Base-by-base conservation (phyloP, 2,329 filamentous ascomycete genomes). In the Paraconiothyrium sp. region DNA sequence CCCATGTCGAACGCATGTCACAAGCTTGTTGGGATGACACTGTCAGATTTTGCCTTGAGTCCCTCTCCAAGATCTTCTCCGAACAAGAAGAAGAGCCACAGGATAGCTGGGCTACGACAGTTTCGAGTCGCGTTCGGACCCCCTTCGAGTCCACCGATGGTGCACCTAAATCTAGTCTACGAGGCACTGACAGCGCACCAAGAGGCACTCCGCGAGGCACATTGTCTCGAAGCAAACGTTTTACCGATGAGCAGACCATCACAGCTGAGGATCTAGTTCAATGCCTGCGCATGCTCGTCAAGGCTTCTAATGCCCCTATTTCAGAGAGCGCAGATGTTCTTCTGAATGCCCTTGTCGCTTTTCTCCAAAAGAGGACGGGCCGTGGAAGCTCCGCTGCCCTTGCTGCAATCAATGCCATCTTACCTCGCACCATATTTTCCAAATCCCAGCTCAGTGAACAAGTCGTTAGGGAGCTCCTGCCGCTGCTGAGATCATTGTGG, bases 1-100 rank as follows among this genome's bases (percentile, higher is more conserved):
- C 92, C 20, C 93, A 96, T 76, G 88, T 91, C 32, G 96, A 98
- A 78, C 89, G 93, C 70, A 83, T 98, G 13, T 85, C 88, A 11
- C 82, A 82, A 22, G 83, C 87, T 14, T 84, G 88, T 60, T 97
- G 94, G 93, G 81, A 88, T 51, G 79, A 81, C 10, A 86, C 90
- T 54, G 85, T 91, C 16, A 84, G 89, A 54, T 95, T 98, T 71
- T 92, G 92, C 67, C 82, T 89, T 56, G 82, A 86, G 34, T 83
- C 84, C n/a, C 82, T 97, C 39, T 63, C 68, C n/a, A 65, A 67
- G 37, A 64, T 70, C 58, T 71, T 76, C 16, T 55, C 62, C 27
- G 69, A 72, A 27, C 63, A 69, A 9, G 69, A 77, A 54, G 58
- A 58, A 27, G 71, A 72, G 46, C 57, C 64, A 11, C 63, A 61